phyloP scores from a whole-genome alignment of 345 rosid species.

The Populus nigra region DNA sequence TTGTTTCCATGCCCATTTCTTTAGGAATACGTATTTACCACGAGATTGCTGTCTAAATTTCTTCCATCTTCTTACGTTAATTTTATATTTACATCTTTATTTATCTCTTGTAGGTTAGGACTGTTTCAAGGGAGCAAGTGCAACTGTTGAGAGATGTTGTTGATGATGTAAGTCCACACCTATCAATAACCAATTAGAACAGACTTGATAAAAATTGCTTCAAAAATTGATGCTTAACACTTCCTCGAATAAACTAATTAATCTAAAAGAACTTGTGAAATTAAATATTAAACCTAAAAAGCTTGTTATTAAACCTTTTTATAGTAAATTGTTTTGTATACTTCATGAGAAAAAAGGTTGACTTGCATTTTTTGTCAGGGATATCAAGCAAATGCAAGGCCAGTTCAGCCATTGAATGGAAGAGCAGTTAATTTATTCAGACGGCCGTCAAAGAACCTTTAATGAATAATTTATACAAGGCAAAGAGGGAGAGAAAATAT shows the following conservation, averaged over 20 bases:
- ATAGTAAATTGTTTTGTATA: too few relatives aligned
- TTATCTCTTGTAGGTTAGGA: conserved; percentile 38
- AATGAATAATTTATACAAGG: not conserved
- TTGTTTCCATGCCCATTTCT: too few relatives aligned
- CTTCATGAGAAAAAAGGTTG: not conserved
- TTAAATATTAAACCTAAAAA: too few relatives aligned
- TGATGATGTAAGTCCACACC: conserved; percentile 45
- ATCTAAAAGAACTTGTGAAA: too few relatives aligned
- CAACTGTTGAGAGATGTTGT: conserved; percentile 39
- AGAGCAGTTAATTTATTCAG: conserved; percentile 35
- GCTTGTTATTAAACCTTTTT: too few relatives aligned
- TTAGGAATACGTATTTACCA: too few relatives aligned
- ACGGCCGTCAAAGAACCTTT: not conserved
- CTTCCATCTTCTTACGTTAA: not conserved
- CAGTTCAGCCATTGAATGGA: conserved; percentile 37
- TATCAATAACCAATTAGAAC: not conserved
- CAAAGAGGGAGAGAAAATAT: not conserved
- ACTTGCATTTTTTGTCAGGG: conserved; percentile 32
- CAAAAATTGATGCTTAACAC: too few relatives aligned
- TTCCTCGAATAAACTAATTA: too few relatives aligned
- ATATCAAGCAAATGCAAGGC: conserved; percentile 58
- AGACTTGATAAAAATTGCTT: too few relatives aligned
- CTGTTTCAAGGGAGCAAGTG: conserved; percentile 57
- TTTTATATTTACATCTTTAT: too few relatives aligned
- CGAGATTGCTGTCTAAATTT: not conserved